phyloP scores from a whole-genome alignment of 2,329 filamentous ascomycete species.

The Blumeria hordei region DNA sequence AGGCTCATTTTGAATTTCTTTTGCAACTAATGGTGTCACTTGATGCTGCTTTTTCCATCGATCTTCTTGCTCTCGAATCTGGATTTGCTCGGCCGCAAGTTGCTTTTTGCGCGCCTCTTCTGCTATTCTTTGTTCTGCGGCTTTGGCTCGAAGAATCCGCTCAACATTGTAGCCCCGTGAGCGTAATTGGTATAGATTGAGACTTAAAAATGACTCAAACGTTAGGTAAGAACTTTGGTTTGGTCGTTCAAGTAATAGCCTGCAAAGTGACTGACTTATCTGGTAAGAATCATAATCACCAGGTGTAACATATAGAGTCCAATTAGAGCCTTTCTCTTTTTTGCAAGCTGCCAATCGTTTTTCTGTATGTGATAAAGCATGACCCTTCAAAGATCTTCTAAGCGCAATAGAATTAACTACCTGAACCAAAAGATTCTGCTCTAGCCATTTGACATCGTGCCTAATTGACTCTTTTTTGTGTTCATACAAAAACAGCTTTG shows the following conservation, averaged over 20 bases:
- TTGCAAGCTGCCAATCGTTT: slow-evolving; percentile 52
- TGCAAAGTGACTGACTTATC: slow-evolving; percentile 67
- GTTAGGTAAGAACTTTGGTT: slow-evolving; percentile 77
- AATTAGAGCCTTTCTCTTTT: slow-evolving; percentile 26
- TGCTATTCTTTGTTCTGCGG: slow-evolving; percentile 65
- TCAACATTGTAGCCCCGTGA: slow-evolving; percentile 91
- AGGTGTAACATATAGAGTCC: slow-evolving; percentile 48
- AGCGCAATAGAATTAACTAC: slow-evolving; percentile 59
- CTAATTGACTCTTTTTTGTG: slow-evolving; percentile 48
- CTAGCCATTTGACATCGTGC: slow-evolving; percentile 75
- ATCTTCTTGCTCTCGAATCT: slow-evolving; percentile 34
- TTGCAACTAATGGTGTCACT: slow-evolving; percentile 4
- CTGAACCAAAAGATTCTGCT: slow-evolving; percentile 57
- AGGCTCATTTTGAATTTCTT: slow-evolving; percentile 17
- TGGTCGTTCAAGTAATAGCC: slow-evolving; percentile 55
- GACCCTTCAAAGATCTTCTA: slow-evolving; percentile 49
- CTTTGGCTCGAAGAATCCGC: slow-evolving; percentile 70
- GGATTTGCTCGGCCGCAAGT: slow-evolving; percentile 46
- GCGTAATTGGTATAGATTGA: slow-evolving; percentile 59
- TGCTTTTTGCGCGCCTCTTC: slow-evolving; percentile 59
- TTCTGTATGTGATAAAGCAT: slow-evolving; percentile 44
- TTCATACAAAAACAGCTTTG: slow-evolving; percentile 72
- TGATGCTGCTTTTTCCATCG: slow-evolving; percentile 17
- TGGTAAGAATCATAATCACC: slow-evolving; percentile 65
- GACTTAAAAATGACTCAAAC: slow-evolving; percentile 71